Percentiles rank a stretch among this genome's conserved stretches.
Conservation (phyloP, 2,329 filamentous ascomycete species). For the Pyrenophora tritici-repentis region DNA sequence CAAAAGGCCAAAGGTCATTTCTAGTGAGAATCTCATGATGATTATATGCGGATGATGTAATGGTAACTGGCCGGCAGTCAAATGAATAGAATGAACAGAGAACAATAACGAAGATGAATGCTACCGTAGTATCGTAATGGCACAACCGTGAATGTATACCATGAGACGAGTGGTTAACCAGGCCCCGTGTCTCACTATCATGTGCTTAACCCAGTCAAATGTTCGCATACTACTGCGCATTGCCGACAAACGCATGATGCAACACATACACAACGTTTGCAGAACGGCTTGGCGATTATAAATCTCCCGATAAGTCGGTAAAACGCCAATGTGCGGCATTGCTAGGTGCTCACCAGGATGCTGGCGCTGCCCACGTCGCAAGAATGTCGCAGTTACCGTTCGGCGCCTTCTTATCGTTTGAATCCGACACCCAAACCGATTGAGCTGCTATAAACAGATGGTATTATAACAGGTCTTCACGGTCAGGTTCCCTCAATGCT, state of each 20-base stretch:
- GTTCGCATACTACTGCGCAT: conserved; percentile 5
- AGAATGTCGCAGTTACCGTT: conserved; percentile 18
- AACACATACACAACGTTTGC: conserved; percentile 21
- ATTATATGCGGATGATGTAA: conserved; percentile 2
- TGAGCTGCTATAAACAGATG: not conserved
- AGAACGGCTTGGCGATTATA: conserved; percentile 5
- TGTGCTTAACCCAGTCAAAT: conserved; percentile 7
- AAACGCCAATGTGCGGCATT: conserved; percentile 16
- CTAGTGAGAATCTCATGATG: conserved; percentile 34
- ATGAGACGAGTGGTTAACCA: not conserved
- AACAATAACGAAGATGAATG: not conserved
- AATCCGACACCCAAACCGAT: not conserved
- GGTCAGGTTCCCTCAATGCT: not conserved
- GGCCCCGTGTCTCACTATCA: conserved; percentile 8
- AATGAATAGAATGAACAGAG: conserved; percentile 3
- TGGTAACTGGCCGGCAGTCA: conserved; percentile 24
- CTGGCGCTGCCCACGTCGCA: conserved; percentile 19
- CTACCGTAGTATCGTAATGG: not conserved
- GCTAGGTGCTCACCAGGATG: conserved; percentile 8
- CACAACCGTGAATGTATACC: not conserved
- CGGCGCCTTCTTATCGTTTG: conserved; percentile 2
- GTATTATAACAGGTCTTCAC: not conserved
- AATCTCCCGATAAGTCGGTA: conserved; percentile 8
- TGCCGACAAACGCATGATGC: conserved; percentile 20
- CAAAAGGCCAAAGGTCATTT: conserved; percentile 25